A percentile compares a stretch with the other conserved stretches of the same genome.
These are phyloP conservation scores for Meyerozyma guilliermondii DNA, from an alignment of 1,139 yeast species.

Conservation along the genomic window DNA sequence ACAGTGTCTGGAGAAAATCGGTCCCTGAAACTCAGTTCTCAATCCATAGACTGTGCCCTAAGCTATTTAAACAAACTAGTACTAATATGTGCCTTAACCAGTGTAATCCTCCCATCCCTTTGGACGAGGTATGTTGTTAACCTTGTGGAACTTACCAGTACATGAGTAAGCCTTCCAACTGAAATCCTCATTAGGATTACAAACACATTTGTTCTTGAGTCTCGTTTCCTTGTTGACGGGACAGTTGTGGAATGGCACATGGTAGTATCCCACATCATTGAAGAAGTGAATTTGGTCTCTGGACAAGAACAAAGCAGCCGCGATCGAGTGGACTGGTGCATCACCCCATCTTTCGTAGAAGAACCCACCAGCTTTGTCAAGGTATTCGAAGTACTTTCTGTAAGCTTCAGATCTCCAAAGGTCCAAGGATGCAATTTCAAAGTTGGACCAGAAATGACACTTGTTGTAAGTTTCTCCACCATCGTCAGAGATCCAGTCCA, in stretches of 20 bases:
- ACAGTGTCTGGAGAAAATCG: not conserved
- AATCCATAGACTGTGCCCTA: not conserved
- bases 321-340: conserved; percentile 87
- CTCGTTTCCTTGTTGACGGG: conserved; percentile 59
- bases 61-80: not conserved
- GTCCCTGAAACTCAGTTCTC: conserved; percentile 2
- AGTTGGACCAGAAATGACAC: conserved; percentile 88
- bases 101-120: conserved; percentile 68
- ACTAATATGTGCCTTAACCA: conserved; percentile 4
- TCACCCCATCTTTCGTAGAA: conserved; percentile 94
- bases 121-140: conserved; percentile 62
- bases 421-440: conserved; percentile 70
- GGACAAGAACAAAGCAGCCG: conserved; percentile 71
- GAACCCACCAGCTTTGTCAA: conserved; percentile 81
- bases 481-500: conserved; percentile 71
- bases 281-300: conserved; percentile 68
- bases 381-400: conserved; percentile 58
- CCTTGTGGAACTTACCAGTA: conserved; percentile 64
- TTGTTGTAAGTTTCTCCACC: conserved; percentile 64
- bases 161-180: conserved; percentile 88
- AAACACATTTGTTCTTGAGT: conserved; percentile 55
- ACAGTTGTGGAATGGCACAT: conserved; percentile 73
- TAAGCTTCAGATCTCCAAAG: conserved; percentile 75
- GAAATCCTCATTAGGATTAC: conserved; percentile 72
- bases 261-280: conserved; percentile 80